These are phyloP conservation scores for Butyriboletus loyo DNA, from an alignment of 768 basidiomycete species.

Conservation along the genomic window DNA sequence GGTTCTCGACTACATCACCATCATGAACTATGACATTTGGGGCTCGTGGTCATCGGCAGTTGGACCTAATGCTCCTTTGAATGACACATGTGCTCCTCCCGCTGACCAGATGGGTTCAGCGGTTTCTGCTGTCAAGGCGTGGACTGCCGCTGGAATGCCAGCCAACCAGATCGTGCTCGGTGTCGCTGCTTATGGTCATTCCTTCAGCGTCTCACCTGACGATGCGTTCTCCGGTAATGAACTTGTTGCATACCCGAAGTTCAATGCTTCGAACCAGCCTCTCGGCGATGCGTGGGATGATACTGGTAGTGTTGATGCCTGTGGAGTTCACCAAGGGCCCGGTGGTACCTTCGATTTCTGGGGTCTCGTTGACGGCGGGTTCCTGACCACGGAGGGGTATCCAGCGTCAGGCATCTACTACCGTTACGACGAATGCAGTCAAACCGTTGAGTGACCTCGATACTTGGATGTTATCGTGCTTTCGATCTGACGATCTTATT, in stretches of 20 bases:
- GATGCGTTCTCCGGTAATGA: conserved; percentile 34
- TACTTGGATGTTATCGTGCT: neutral
- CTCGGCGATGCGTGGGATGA: conserved; percentile 60
- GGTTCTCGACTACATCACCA: conserved; percentile 61
- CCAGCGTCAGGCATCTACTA: conserved; percentile 47
- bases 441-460: conserved; percentile 52
- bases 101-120: conserved; percentile 70
- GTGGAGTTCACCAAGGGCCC: conserved; percentile 45
- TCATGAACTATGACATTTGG: conserved; percentile 68
- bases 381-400: conserved; percentile 36
- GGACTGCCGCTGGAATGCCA: conserved; percentile 79
- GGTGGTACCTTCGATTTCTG: conserved; percentile 59
- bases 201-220: conserved; percentile 45
- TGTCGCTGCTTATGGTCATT: conserved; percentile 79
- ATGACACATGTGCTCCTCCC: conserved; percentile 66
- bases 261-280: conserved; percentile 41
- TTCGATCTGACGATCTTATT: neutral
- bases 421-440: conserved; percentile 61
- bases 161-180: conserved; percentile 68
- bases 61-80: conserved; percentile 80
- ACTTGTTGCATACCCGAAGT: conserved; percentile 49
- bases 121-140: conserved; percentile 62
- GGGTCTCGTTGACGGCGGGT: conserved; percentile 56
- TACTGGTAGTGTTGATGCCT: conserved; percentile 45
- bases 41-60: conserved; percentile 50